Evolutionary conservation across 2,329 filamentous ascomycete species (phyloP).

Genomic region (Aureobasidium sp.): DNA sequence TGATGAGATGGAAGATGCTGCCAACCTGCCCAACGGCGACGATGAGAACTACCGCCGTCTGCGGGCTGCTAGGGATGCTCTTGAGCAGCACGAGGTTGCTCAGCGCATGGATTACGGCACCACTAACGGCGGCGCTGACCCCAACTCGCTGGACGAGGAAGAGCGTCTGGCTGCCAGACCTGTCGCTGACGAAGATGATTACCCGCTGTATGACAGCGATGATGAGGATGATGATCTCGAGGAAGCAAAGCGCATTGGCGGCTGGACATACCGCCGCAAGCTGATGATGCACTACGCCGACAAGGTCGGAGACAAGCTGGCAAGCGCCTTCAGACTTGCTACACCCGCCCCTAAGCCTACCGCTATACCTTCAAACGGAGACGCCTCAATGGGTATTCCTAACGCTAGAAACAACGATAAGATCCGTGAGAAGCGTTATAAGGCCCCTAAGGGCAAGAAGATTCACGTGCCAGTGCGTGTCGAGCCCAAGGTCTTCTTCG

Average conservation of each 20-base stretch:
- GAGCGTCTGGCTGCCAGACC: slow-evolving; percentile 64
- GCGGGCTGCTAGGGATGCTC: slow-evolving; percentile 41
- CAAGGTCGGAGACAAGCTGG: slow-evolving; percentile 31
- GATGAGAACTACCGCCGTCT: slow-evolving; percentile 39
- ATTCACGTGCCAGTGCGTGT: slow-evolving; percentile 95
- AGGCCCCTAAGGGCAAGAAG: slow-evolving; percentile 70
- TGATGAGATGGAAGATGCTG: slow-evolving; percentile 51
- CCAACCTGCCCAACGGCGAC: slow-evolving; percentile 24
- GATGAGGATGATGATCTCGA: slow-evolving; percentile 67
- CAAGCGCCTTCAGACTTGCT: slow-evolving; percentile 27
- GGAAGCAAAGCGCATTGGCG: slow-evolving; percentile 66
- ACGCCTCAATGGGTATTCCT: slow-evolving; percentile 35
- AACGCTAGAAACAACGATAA: slow-evolving; percentile 18
- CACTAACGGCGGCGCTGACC: slow-evolving; percentile 22
- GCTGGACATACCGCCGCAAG: slow-evolving; percentile 62
- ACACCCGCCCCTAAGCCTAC: slow-evolving; percentile 34
- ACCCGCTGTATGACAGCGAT: slow-evolving; percentile 82
- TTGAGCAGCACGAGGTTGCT: slow-evolving; percentile 42
- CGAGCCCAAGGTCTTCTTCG: slow-evolving; percentile 96
- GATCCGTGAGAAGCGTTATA: slow-evolving; percentile 44
- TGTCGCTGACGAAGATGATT: slow-evolving; percentile 54
- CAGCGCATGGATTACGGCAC: slow-evolving; percentile 41
- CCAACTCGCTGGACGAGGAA: slow-evolving; percentile 61
- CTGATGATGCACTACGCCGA: slow-evolving; percentile 42
- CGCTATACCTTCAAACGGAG: slow-evolving; percentile 27